These are phyloP conservation scores for Eruca vesicaria DNA, from an alignment of 441 rosid genomes.

Conservation along the genomic window DNA sequence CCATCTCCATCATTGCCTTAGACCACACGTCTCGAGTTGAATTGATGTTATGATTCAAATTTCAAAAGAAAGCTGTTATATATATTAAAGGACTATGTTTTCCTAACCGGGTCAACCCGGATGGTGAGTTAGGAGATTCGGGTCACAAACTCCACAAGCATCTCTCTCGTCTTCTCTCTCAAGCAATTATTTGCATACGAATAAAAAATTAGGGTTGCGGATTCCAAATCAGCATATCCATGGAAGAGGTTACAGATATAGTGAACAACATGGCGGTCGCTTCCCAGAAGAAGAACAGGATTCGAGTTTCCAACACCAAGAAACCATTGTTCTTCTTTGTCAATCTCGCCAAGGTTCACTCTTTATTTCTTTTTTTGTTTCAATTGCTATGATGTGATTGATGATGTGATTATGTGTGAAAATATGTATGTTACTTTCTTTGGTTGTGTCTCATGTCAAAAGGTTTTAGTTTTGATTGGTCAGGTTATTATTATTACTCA, in stretches of 20 bases:
- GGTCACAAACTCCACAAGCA: background rate
- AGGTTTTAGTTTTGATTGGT: too few species aligned
- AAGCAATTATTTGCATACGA: background rate
- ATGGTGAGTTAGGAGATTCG: background rate
- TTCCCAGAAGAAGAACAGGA: background rate
- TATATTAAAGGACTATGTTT: too few species aligned
- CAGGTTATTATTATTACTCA: too few species aligned
- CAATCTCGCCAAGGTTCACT: background rate
- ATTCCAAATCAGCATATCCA: background rate
- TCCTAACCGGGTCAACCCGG: constrained; percentile 19
- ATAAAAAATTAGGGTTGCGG: constrained; percentile 24
- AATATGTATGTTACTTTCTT: too few species aligned
- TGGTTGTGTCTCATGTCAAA: background rate
- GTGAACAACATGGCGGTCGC: constrained; percentile 54
- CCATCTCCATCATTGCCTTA: constrained; percentile 67
- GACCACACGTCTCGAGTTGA: background rate
- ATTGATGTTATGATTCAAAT: too few species aligned
- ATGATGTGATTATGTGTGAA: too few species aligned
- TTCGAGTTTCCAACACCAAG: too few species aligned
- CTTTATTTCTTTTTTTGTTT: too few species aligned
- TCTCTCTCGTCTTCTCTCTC: background rate
- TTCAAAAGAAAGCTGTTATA: too few species aligned
- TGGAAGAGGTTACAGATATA: constrained; percentile 77
- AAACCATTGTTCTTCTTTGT: background rate
- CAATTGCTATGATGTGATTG: too few species aligned